Base-by-base conservation (phyloP, 148 eudicot genomes). In the Mesembryanthemum crystallinum region DNA sequence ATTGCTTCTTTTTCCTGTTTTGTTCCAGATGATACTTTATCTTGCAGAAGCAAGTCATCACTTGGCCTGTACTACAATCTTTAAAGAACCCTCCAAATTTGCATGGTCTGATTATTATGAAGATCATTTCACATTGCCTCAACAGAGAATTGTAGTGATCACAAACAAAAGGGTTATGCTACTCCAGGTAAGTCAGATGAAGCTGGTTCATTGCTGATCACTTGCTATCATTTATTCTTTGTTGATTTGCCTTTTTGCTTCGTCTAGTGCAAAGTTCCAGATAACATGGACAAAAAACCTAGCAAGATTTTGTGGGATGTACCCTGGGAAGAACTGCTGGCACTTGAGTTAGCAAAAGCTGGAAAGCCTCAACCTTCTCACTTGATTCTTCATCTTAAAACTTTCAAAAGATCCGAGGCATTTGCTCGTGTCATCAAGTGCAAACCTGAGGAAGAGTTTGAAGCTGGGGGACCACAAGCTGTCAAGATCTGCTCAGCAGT, bases 301-400 rank as follows among this genome's bases (percentile, higher is more conserved):
- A 83, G 95, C 88, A 92, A 96, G 85, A 92, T 96, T 71, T 77
- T 91, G 88, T 96, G 99, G 99, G 99, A 96, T 76, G 91, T 92
- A 30, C 85, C 95, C 23, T 96, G 98, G 99, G 97, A 91, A 77
- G 98, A 96, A 77, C 79, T 96, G 72, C 77, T 92, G 85, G 83
- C 98, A 27, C 79, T 96, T 58, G 99, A 96, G 78, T 82, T 96
- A 80, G 97, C 92, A 65, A 96, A 87, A 85, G 87, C 92, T 61
- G 98, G 95, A 69, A 82, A 79, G 75, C 67, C 84, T 28, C 80
- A 77, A 63, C 94, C 99, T 47, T 89, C 94, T 74, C 92, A 88
- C 78, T 74, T 92, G 77, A 85, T 96, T 71, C 89, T 96, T 76
- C 99, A 96, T 88, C 93, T 96, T 37, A 96, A 85, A 82, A 78